Conservation (phyloP, 805 yeast species). For the Candida golubevii region DNA sequence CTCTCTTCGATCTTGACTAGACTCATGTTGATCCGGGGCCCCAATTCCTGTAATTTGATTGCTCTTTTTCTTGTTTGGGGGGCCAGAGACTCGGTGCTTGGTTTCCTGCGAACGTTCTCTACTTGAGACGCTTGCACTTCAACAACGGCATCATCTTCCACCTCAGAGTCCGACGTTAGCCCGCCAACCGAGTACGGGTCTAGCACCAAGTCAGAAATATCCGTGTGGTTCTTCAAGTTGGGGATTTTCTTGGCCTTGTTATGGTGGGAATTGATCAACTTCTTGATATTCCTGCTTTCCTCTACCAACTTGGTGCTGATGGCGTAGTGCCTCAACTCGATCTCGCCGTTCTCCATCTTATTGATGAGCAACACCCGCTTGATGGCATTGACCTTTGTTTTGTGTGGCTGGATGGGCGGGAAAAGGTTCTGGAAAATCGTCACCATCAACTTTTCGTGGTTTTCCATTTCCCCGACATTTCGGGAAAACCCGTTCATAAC, state of each 20-base stretch:
- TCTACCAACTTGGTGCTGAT: slow-evolving; percentile 84
- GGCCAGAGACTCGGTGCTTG: slow-evolving; percentile 15
- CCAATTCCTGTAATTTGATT: slow-evolving; percentile 85
- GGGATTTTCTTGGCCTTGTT: slow-evolving; percentile 64
- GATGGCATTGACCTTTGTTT: slow-evolving; percentile 67
- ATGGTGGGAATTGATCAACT: slow-evolving; percentile 58
- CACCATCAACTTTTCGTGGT: slow-evolving; percentile 75
- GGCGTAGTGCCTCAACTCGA: slow-evolving; percentile 85
- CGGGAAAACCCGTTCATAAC: slow-evolving; percentile 82
- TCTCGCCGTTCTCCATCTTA: slow-evolving; percentile 66
- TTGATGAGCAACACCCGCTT: slow-evolving; percentile 82
- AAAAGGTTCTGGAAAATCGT: slow-evolving; percentile 93
- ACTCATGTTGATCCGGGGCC: slow-evolving; percentile 79
- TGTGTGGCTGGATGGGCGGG: slow-evolving; percentile 89
- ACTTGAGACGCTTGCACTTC: slow-evolving; percentile 41
- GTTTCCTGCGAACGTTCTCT: slow-evolving; percentile 16
- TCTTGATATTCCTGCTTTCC: slow-evolving; percentile 67
- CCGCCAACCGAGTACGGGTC: slow-evolving; percentile 81
- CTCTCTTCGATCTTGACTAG: slow-evolving; percentile 90
- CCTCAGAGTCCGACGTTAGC: slow-evolving; percentile 86
- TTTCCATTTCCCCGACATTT: slow-evolving; percentile 57
- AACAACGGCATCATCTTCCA: slow-evolving; percentile 85
- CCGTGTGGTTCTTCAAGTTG: slow-evolving; percentile 59
- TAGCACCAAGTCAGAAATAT: slow-evolving; percentile 76
- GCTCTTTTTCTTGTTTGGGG: slow-evolving; percentile 63